phyloP scores from a whole-genome alignment of 805 yeast species.

The Zygoascus biomembranicola region DNA sequence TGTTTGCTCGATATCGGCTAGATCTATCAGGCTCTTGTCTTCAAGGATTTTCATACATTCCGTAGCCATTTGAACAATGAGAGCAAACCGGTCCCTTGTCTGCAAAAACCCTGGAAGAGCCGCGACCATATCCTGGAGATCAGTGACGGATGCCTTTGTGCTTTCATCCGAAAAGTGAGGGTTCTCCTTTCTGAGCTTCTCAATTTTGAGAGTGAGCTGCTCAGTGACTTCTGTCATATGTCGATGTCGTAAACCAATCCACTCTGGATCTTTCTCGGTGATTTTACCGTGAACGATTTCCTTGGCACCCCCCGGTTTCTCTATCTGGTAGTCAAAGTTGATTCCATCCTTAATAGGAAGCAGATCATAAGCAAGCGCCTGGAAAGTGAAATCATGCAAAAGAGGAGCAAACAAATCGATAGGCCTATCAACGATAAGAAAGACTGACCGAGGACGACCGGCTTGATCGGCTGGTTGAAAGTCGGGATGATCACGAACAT shows the following conservation, averaged over 20 bases:
- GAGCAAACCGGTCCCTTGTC: slow-evolving; percentile 28
- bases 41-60: slow-evolving; percentile 56
- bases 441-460: slow-evolving; percentile 59
- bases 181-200: slow-evolving; percentile 60
- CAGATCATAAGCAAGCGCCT: slow-evolving; percentile 83
- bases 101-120: slow-evolving; percentile 30
- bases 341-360: slow-evolving; percentile 37
- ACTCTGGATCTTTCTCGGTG: slow-evolving; percentile 57
- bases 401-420: slow-evolving; percentile 77
- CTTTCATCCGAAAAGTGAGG: slow-evolving; percentile 66
- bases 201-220: slow-evolving; percentile 46
- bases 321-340: slow-evolving; percentile 43
- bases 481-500: slow-evolving; percentile 59
- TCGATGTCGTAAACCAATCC: slow-evolving; percentile 61
- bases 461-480: slow-evolving; percentile 43
- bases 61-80: slow-evolving; percentile 37
- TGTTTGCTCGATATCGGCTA: slow-evolving; percentile 81
- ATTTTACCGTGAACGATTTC: slow-evolving; percentile 42
- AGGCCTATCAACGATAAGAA: slow-evolving; percentile 75
- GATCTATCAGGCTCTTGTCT: slow-evolving; percentile 50
- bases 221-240: slow-evolving; percentile 73
- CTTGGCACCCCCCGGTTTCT: slow-evolving; percentile 38
- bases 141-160: slow-evolving; percentile 57
- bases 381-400: slow-evolving; percentile 83
- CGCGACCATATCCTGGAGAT: slow-evolving; percentile 61